These are phyloP conservation scores for Amylostereum areolatum DNA, from an alignment of 1,284 basidiomycete genomes.

Conservation along the genomic window DNA sequence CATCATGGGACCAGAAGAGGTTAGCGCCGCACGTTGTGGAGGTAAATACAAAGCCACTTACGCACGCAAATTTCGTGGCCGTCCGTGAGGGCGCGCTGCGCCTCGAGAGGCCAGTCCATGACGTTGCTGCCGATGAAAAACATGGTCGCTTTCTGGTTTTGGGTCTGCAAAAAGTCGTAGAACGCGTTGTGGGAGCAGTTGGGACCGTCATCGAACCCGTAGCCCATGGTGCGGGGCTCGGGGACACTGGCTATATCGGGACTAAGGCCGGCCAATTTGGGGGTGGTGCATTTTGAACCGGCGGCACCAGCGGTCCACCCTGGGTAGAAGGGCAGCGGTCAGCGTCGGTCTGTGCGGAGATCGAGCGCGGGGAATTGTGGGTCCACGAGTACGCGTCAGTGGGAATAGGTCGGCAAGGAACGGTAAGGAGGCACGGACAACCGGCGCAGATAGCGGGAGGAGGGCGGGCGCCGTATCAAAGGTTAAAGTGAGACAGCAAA, in stretches of 20 bases:
- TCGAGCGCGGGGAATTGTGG: neutral
- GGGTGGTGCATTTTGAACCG: slow-evolving; percentile 46
- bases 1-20: neutral
- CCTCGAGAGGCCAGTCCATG: slow-evolving; percentile 66
- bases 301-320: slow-evolving; percentile 45
- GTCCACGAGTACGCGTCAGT: too few species aligned
- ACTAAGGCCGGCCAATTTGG: slow-evolving; percentile 35
- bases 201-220: slow-evolving; percentile 67
- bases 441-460: too few species aligned
- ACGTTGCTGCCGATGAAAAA: slow-evolving; percentile 81
- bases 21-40: neutral
- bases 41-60: slow-evolving; percentile 24
- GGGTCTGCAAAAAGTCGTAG: slow-evolving; percentile 53
- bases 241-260: slow-evolving; percentile 59
- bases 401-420: neutral
- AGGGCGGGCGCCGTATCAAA: too few species aligned
- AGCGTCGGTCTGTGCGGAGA: neutral
- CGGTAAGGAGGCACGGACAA: neutral
- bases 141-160: slow-evolving; percentile 71
- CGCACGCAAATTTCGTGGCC: slow-evolving; percentile 62
- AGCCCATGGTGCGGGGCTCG: slow-evolving; percentile 61
- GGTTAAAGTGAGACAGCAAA: neutral
- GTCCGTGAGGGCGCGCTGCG: slow-evolving; percentile 56
- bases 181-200: slow-evolving; percentile 64
- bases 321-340: neutral